Base-by-base conservation (phyloP, 495 filamentous ascomycete genomes). In the Parachaetomium inaequale region DNA sequence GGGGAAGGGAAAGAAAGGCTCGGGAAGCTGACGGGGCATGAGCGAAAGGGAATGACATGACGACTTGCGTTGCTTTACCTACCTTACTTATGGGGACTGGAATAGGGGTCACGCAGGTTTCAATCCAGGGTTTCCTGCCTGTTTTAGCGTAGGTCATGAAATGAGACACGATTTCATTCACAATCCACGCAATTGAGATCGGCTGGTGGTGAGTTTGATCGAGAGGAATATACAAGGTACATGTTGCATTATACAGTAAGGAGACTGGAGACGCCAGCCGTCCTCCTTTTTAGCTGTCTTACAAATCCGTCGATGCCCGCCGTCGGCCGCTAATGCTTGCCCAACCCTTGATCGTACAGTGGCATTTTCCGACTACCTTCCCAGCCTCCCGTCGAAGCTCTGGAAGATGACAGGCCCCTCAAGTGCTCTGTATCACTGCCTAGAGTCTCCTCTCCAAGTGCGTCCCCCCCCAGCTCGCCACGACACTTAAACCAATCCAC, bases 191-290 rank as follows among this genome's bases (percentile, higher is more conserved):
- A 11, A 34, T 34, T 34, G 32, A 34, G 32, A 54, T 23, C 11
- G 5, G 0, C 6, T 23, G 21, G 31, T 23, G 31, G 51, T 15
- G 31, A 52, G 7, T 5, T 4, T 23, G n/a, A n/a, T 25, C 31
- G 14, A 17, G 38, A 50, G 31, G 31, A 56, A 57, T 56, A 57
- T 62, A 62, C 60, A 55, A 62, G 45, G 52, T 62, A 57, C 53
- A 62, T 62, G 57, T 47, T 55, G 60, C 52, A 57, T 62, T 62
- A 62, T 62, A 62, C 60, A 62, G 36, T 28, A 23, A n/a, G 45
- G 43, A 42, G 31, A 56, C 40, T 28, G 25, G 11, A 38, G 21
- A 55, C 23, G 29, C 60, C 51, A 28, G 40, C 43, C 51, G 10
- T 43, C n/a, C 21, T 26, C 7, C 12, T 28, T 55, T 31, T 49